Evolutionary conservation across 805 yeast species (phyloP), one percentile per base, ranked within the genome.

Genomic region (Ogataea neopini): DNA sequence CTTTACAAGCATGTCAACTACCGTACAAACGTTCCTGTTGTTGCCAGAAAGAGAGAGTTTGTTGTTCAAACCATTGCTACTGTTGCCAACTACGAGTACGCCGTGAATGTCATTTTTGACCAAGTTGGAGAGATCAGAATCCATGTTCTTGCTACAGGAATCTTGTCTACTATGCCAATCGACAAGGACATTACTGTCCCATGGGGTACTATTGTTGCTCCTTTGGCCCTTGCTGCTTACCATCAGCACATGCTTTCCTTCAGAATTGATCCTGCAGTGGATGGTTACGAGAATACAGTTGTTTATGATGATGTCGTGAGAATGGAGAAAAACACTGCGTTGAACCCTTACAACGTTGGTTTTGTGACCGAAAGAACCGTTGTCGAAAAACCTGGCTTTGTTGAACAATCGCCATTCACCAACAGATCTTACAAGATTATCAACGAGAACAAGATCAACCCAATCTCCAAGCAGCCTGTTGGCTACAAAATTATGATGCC

Each of bases 61-160:
- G 83, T 86, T 40, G 77, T 86, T 52, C 94, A 86, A 73, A 83
- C 88, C 44, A 83, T 86, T 62, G 88, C 91, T 19, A 86, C 94
- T 26, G 92, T 86, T 54, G 89, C 91, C 51, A 86, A 86, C 74
- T 86, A 86, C 70, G 94, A 86, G 70, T 86, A 86, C 71, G 77
- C 84, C 51, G 67, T 86, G 59, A 86, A 85, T 69, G 71, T 83
- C 61, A 79, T 85, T 61, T 81, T 86, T 60, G 86, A 82, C 59
- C 88, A 81, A 68, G 90, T 83, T 56, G 95, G 91, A 60, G 83
- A 84, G 43, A 81, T 86, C 59, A 82, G 83, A 55, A 81, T 86
- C 50, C 89, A 86, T 66, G 84, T 84, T 49, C 77, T 91, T 70
- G 94, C 94, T 52, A 86, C 95, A 48, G 95, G 95, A 75, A 86